phyloP scores from a whole-genome alignment of 345 rosid genomes.

The Balakata baccata region DNA sequence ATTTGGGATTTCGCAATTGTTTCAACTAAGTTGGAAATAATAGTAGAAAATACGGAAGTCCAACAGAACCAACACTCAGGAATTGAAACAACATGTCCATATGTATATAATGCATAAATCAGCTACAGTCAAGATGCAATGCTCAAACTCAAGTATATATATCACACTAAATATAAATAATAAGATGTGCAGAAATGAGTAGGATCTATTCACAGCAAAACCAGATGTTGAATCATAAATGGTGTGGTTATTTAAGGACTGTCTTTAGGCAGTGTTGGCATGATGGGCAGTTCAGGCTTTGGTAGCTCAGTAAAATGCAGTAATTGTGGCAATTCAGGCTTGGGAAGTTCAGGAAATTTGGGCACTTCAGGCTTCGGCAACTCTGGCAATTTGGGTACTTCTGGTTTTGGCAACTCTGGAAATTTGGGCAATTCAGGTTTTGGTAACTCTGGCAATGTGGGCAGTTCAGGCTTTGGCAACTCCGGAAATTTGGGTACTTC shows the following conservation, averaged over 20 bases:
- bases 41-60: too few species aligned
- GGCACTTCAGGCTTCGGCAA: slow-evolving; percentile 2
- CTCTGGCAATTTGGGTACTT: not conserved
- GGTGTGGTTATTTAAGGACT: not conserved
- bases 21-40: too few species aligned
- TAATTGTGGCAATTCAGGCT: not conserved
- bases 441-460: not conserved
- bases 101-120: too few species aligned
- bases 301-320: not conserved
- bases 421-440: not conserved
- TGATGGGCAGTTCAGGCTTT: not conserved
- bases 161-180: too few species aligned
- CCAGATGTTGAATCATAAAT: too few species aligned
- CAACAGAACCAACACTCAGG: too few species aligned
- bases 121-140: too few species aligned
- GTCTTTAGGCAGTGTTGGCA: slow-evolving; percentile 1
- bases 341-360: slow-evolving; percentile 10
- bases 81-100: too few species aligned
- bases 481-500: not conserved
- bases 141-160: too few species aligned
- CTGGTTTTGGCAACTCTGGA: not conserved
- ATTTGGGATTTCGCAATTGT: too few species aligned
- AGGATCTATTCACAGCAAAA: too few species aligned
- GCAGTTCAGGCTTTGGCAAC: not conserved
- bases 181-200: too few species aligned